Conservation (phyloP, 2,329 filamentous ascomycete genomes). For the Apiospora rasikravindrae region DNA sequence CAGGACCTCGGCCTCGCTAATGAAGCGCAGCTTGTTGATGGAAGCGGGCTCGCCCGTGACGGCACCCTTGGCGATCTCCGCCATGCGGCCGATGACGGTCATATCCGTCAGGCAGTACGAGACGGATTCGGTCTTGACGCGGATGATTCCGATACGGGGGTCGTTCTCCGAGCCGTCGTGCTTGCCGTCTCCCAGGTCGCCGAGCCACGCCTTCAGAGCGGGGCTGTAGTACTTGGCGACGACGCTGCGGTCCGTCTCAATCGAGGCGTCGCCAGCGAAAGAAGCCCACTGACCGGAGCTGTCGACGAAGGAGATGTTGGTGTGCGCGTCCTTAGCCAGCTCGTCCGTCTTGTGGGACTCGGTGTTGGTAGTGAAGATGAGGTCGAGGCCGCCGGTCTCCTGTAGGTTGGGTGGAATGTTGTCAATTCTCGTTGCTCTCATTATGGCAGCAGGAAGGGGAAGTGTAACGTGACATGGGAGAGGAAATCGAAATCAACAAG, state of each 20-base stretch:
- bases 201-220: slow-evolving; percentile 81
- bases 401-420: slow-evolving; percentile 40
- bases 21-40: slow-evolving; percentile 78
- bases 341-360: slow-evolving; percentile 89
- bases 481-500: background rate
- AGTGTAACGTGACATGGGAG: background rate
- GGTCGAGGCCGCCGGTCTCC: slow-evolving; percentile 79
- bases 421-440: background rate
- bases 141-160: slow-evolving; percentile 81
- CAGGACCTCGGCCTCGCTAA: slow-evolving; percentile 69
- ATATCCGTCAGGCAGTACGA: slow-evolving; percentile 72
- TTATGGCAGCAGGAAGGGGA: background rate
- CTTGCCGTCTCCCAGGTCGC: slow-evolving; percentile 80
- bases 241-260: slow-evolving; percentile 71
- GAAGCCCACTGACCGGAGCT: slow-evolving; percentile 83
- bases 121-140: slow-evolving; percentile 72
- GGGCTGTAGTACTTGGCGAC: slow-evolving; percentile 79
- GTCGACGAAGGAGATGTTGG: slow-evolving; percentile 85
- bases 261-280: slow-evolving; percentile 72
- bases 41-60: slow-evolving; percentile 73
- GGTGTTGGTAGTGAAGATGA: slow-evolving; percentile 91
- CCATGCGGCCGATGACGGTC: slow-evolving; percentile 66
- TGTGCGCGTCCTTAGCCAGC: slow-evolving; percentile 70
- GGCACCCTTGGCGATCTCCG: slow-evolving; percentile 77
- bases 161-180: slow-evolving; percentile 85